phyloP scores from a whole-genome alignment of 2,329 filamentous ascomycete species.

The Aureobasidium sp. region DNA sequence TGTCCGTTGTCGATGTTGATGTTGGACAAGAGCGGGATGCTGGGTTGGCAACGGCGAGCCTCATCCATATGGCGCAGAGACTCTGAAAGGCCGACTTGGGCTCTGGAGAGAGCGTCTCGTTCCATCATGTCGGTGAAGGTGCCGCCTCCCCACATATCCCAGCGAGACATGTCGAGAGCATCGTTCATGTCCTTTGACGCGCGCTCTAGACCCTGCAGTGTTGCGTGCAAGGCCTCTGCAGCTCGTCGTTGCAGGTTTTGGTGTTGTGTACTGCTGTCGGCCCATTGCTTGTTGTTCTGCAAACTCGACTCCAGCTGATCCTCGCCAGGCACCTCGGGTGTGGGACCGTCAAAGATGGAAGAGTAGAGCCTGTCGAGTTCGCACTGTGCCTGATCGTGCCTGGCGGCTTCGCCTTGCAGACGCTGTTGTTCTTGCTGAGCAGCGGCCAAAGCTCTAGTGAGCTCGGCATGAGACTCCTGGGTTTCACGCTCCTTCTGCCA shows the following conservation, averaged over 20 bases:
- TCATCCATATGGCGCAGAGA: constrained; percentile 25
- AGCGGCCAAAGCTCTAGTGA: constrained; percentile 33
- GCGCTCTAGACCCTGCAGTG: constrained; percentile 28
- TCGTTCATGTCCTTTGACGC: constrained; percentile 34
- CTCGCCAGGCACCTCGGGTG: constrained; percentile 46
- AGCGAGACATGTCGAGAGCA: constrained; percentile 33
- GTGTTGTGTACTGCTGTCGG: constrained; percentile 16
- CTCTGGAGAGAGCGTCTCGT: constrained; percentile 41
- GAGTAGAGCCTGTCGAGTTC: constrained; percentile 46
- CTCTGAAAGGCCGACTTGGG: constrained; percentile 36
- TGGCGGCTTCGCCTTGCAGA: constrained; percentile 29
- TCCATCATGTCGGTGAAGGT: constrained; percentile 45
- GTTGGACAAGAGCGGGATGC: constrained; percentile 16
- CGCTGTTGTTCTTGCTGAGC: constrained; percentile 30
- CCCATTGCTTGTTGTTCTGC: constrained; percentile 10
- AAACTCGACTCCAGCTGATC: constrained; percentile 35
- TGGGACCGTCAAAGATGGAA: constrained; percentile 46
- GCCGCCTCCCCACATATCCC: constrained; percentile 45
- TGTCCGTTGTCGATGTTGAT: constrained; percentile 24
- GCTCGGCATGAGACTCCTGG: constrained; percentile 33
- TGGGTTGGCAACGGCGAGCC: constrained; percentile 19
- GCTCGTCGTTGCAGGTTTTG: constrained; percentile 38
- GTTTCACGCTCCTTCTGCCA: constrained; percentile 41
- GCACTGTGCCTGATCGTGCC: constrained; percentile 35
- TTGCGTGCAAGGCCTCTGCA: constrained; percentile 26